These are phyloP conservation scores for Annulohypoxylon maeteangense DNA, from an alignment of 495 filamentous ascomycete genomes.

Conservation along the genomic window DNA sequence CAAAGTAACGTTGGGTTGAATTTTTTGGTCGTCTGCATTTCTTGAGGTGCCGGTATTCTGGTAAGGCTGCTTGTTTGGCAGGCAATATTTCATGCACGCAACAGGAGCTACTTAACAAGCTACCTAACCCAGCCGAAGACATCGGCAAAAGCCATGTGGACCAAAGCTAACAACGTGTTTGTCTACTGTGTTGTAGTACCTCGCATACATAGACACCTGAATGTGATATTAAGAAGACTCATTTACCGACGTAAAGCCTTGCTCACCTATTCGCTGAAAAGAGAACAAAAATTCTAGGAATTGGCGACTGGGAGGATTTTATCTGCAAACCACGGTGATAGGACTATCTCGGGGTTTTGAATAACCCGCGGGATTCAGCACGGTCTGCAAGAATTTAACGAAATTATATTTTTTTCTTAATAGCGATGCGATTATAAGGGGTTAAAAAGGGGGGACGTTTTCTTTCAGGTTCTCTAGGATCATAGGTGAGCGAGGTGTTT, in stretches of 20 bases:
- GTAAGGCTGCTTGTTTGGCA: slow-evolving; percentile 39
- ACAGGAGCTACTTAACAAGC: slow-evolving; percentile 39
- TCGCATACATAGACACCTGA: slow-evolving; percentile 9
- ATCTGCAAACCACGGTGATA: not conserved
- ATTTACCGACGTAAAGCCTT: slow-evolving; percentile 15
- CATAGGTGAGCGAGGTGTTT: slow-evolving; percentile 22
- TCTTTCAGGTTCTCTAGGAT: slow-evolving; percentile 13
- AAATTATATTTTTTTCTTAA: slow-evolving; percentile 12
- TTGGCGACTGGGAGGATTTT: not conserved
- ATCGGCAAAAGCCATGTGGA: slow-evolving; percentile 39
- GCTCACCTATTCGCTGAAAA: not conserved
- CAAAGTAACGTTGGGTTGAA: slow-evolving; percentile 41
- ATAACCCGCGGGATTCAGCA: not conserved
- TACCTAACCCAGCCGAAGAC: slow-evolving; percentile 43
- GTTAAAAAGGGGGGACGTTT: slow-evolving; percentile 25
- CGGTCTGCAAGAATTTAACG: not conserved
- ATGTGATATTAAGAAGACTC: slow-evolving; percentile 12
- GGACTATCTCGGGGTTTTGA: not conserved
- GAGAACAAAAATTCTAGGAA: not conserved
- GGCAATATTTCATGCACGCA: slow-evolving; percentile 41
- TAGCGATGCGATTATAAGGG: slow-evolving; percentile 24
- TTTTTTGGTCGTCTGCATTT: slow-evolving; percentile 30
- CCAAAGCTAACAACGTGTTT: slow-evolving; percentile 27
- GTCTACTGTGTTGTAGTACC: slow-evolving; percentile 11
- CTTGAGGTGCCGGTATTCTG: slow-evolving; percentile 38